phyloP scores from a whole-genome alignment of 495 filamentous ascomycete genomes.

The Neohortaea acidophila region DNA sequence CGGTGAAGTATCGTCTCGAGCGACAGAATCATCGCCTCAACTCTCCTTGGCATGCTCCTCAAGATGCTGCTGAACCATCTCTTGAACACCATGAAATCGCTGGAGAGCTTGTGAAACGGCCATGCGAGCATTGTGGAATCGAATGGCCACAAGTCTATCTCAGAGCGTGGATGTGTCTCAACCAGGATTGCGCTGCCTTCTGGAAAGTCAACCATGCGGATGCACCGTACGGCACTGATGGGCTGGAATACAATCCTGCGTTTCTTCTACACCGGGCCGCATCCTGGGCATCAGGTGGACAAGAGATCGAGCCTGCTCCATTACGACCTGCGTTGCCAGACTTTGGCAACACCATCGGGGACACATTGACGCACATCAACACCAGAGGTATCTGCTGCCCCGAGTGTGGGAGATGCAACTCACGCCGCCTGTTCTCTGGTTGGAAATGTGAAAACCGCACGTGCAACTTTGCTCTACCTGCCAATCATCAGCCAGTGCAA shows the following conservation, averaged over 20 bases:
- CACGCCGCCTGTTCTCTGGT: conserved; percentile 43
- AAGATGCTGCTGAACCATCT: conserved; percentile 7
- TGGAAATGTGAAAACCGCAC: conserved; percentile 44
- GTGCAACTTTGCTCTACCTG: conserved; percentile 33
- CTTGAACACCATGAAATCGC: not conserved
- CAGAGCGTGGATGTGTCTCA: conserved; percentile 57
- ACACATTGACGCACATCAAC: conserved; percentile 10
- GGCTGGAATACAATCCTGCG: conserved; percentile 37
- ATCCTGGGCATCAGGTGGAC: conserved; percentile 22
- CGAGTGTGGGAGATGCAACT: conserved; percentile 47
- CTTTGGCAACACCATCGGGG: conserved; percentile 20
- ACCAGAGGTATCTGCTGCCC: conserved; percentile 56
- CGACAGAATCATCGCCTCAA: conserved; percentile 42
- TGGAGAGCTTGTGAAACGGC: not conserved
- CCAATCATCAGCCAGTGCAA: conserved; percentile 16
- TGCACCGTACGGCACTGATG: conserved; percentile 11
- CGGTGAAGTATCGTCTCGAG: conserved; percentile 50
- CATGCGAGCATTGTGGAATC: not conserved
- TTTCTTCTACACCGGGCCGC: conserved; percentile 36
- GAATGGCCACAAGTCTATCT: conserved; percentile 33
- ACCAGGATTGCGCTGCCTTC: conserved; percentile 40
- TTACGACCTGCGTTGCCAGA: conserved; percentile 29
- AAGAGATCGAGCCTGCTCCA: conserved; percentile 25
- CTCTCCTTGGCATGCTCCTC: conserved; percentile 56
- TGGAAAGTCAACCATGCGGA: conserved; percentile 32